Base-by-base conservation (phyloP, 176 grass and related monocot species). In the Triticum dicoccoides region DNA sequence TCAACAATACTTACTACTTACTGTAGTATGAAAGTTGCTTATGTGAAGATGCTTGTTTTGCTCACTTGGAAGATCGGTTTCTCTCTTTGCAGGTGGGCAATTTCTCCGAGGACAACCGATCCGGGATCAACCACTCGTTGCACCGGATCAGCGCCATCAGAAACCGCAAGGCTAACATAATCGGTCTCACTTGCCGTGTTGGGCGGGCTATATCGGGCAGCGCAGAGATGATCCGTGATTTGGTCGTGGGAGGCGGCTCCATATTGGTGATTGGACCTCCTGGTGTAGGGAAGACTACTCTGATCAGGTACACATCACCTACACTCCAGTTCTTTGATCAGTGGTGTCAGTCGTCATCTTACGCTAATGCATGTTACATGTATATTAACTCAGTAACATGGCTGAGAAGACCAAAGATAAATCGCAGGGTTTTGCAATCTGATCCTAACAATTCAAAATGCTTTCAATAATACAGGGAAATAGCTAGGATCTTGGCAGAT, bases 231-330 rank as follows among this genome's bases (percentile, higher is more conserved):
- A 98, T 98, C 63, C 91, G 90, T 61, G 96, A 98, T 85, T 75
- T 98, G 41, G 93, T 98, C 5, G 91, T 91, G 24, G 68, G 88
- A 32, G 88, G 90, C 25, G 93, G 94, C 70, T 98, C 96, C 2
- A 98, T 96, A 85, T 85, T 98, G 84, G 92, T 98, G 25, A 98
- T 96, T 80, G 96, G 96, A 45, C 92, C 96, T 82, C 96, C 96
- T 23, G 93, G 96, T 63, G 96, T 96, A 71, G 96, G 96, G 62
- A 98, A 98, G 78, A 98, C 96, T 5, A 98, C 96, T 81, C 88
- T 98, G 70, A 98, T 98, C 70, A 94, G 96, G 96, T 98, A 90
- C 62, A 89, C 68, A 59, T 21, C 54, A 21, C 7, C 54, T 59
- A 8, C 18, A 21, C 54, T 59, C 17, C 15, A 54, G 15, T 18